These are phyloP conservation scores for Gyrodon lividus DNA, from an alignment of 768 basidiomycete species.

Conservation along the genomic window DNA sequence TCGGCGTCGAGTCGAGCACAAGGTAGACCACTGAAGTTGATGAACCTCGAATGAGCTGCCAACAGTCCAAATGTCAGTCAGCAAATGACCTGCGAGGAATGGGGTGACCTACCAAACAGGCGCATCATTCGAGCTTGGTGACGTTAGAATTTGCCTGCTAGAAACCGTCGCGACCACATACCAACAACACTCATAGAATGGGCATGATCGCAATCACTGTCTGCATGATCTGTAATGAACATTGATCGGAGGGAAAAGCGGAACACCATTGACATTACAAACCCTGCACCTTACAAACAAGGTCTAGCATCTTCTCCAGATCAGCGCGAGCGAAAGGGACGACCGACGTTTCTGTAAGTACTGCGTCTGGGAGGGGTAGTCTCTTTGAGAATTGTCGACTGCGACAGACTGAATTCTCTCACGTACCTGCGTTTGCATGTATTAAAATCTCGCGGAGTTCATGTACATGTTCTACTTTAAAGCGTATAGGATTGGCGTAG, in stretches of 20 bases:
- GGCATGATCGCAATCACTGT: background rate
- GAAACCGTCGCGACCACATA: background rate
- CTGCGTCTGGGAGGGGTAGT: background rate
- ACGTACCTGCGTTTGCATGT: conserved; percentile 7
- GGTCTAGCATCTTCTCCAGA: conserved; percentile 2
- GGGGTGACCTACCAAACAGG: background rate
- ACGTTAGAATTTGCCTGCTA: background rate
- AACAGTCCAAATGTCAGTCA: background rate
- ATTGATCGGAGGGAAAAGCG: background rate
- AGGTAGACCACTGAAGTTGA: conserved; percentile 7
- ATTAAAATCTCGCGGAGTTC: conserved; percentile 4
- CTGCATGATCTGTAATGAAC: background rate
- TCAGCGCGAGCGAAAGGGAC: conserved; percentile 4
- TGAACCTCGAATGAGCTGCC: conserved; percentile 6
- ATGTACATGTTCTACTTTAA: background rate
- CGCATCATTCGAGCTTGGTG: background rate
- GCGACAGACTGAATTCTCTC: background rate
- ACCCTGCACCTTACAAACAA: conserved; percentile 6
- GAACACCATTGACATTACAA: background rate
- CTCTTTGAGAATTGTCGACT: background rate
- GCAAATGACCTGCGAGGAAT: background rate
- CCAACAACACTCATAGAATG: conserved; percentile 9
- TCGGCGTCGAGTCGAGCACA: conserved; percentile 7
- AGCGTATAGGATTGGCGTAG: conserved; percentile 1
- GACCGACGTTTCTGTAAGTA: conserved; percentile 5